Conservation (phyloP, 805 yeast species). For the Metschnikowia santaceciliae region DNA sequence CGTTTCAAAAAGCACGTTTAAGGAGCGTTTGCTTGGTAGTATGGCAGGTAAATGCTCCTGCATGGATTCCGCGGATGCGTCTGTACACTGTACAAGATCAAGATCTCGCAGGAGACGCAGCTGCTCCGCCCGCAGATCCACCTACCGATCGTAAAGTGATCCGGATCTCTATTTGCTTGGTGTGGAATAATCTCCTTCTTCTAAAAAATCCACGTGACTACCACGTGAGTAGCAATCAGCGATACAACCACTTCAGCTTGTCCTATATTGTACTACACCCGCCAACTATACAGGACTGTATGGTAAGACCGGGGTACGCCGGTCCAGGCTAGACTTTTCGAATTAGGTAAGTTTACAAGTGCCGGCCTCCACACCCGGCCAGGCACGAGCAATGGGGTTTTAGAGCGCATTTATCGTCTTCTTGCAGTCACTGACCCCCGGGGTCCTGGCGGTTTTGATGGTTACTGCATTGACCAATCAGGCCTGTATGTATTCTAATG, state of each 20-base stretch:
- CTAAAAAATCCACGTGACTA: no score
- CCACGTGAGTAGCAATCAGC: neutral
- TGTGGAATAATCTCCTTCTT: neutral
- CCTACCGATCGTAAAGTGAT: neutral
- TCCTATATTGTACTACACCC: neutral
- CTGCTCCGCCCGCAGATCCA: neutral
- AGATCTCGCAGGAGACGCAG: constrained; percentile 2
- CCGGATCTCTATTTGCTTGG: neutral
- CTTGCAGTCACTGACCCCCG: neutral
- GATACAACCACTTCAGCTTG: neutral
- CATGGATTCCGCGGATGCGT: neutral
- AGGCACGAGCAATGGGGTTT: no score
- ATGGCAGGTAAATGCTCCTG: neutral
- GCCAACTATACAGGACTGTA: neutral
- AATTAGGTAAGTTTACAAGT: no score
- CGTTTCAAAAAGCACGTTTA: neutral
- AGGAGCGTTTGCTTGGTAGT: neutral
- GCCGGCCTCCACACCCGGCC: neutral
- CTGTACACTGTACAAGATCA: neutral
- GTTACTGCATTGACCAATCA: neutral
- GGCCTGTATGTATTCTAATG: neutral
- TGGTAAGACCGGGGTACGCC: neutral
- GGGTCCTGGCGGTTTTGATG: neutral
- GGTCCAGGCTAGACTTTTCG: neutral
- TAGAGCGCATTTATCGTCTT: neutral